Evolutionary conservation across 768 basidiomycete genomes (phyloP).

Genomic region (Saitozyma podzolica): DNA sequence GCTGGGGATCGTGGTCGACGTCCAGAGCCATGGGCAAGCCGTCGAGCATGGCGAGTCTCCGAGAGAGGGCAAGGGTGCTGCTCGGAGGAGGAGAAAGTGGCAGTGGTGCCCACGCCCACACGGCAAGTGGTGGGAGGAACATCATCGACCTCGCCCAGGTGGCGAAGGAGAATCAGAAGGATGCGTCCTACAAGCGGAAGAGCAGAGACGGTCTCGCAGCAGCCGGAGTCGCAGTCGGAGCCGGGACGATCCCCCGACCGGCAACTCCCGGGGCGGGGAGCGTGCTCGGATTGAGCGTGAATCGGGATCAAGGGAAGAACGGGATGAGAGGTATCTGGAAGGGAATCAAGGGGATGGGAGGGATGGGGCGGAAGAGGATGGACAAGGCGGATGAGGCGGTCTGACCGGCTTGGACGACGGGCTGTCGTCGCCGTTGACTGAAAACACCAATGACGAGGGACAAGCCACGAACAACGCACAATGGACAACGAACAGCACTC

Average conservation of each 20-base stretch:
- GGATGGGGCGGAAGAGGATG: conserved; percentile 12
- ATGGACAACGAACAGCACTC: no score
- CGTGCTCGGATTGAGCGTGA: conserved; percentile 10
- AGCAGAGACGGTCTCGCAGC: conserved; percentile 3
- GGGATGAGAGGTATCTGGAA: conserved; percentile 16
- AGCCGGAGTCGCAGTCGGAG: background rate
- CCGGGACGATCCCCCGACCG: conserved; percentile 6
- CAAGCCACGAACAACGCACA: no score
- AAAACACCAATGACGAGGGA: background rate
- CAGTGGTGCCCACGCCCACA: background rate
- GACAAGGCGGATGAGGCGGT: conserved; percentile 17
- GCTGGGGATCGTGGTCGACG: conserved; percentile 26
- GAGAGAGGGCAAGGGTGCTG: conserved; percentile 33
- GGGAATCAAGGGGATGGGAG: conserved; percentile 24
- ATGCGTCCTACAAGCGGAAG: background rate
- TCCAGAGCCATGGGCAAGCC: conserved; percentile 27
- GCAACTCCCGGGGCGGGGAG: conserved; percentile 20
- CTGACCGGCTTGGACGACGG: background rate
- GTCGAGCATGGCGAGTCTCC: conserved; percentile 32
- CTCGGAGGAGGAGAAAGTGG: conserved; percentile 14
- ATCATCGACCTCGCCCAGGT: conserved; percentile 20
- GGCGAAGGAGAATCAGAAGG: conserved; percentile 2
- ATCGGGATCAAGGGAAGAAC: conserved; percentile 1
- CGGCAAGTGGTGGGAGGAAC: conserved; percentile 5
- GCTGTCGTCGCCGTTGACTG: no score